Base-by-base conservation (phyloP, 2,329 filamentous ascomycete genomes). In the Orbilia blumenaviensis region DNA sequence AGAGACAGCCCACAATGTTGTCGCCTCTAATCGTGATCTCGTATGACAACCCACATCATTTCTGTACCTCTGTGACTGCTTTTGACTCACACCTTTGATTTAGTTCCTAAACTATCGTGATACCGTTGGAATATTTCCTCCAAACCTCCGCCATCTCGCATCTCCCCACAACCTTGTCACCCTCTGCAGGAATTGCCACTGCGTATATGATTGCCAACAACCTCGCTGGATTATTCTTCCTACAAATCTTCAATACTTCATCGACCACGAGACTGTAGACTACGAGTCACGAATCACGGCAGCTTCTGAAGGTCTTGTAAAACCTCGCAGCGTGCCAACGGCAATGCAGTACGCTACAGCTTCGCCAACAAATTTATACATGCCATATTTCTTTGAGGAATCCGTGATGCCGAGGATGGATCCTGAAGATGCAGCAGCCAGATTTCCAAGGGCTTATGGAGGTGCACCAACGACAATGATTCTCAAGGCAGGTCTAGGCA, bases 221-320 rank as follows among this genome's bases (percentile, higher is more conserved):
- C 71, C 71, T 21, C 71, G 71, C 46, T 75, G 71, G 71, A 75
- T 75, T 25, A 75, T 75, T 5, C 38, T 75, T n/a, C 71, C 71
- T 23, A 68, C 71, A 8, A 75, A 75, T 16, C 32, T 75, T 29
- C 44, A 75, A 44, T 75, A 52, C 21, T 75, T 75, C 27, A 58
- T 75, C 48, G 64, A 75, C 21, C 63, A 75, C 50, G 71, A 75
- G 56, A 44, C 38, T 2, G 48, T 21, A n/a, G 71, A 75, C 29
- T 75, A 75, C 41, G 71, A 75, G 14, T 63, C 63, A 4, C 56
- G 71, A 48, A 38, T 68, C 5, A 18, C 50, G 14, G 63, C 71
- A 4, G 63, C 71, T 16, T 56, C 56, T 1, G 62, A 68, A 52
- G 71, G 71, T 27, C 41, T 75, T 29, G 46, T 41, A 1, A 68